Evolutionary conservation across 2,329 filamentous ascomycete species (phyloP).

Genomic region (Cladosporium sp.): DNA sequence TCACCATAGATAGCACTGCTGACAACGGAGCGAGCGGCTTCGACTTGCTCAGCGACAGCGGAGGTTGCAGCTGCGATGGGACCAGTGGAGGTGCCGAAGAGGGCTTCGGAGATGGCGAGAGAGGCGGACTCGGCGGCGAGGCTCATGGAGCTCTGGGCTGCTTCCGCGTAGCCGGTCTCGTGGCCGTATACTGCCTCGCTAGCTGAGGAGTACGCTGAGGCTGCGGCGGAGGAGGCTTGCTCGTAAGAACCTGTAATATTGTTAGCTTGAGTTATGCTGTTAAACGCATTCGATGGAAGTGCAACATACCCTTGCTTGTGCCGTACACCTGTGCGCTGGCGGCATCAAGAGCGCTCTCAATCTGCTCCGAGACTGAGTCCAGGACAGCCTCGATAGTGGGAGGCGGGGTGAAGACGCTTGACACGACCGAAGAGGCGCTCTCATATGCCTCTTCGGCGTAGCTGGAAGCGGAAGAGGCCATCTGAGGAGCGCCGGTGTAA

Average conservation of each 20-base stretch:
- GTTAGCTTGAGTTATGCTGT: neutral
- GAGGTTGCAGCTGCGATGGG: slow-evolving; percentile 42
- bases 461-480: slow-evolving; percentile 52
- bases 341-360: slow-evolving; percentile 56
- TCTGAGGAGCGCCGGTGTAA: slow-evolving; percentile 58
- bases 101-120: slow-evolving; percentile 51
- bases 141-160: slow-evolving; percentile 50
- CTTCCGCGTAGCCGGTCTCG: slow-evolving; percentile 48
- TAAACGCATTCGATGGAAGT: neutral
- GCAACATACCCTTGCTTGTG: slow-evolving; percentile 39
- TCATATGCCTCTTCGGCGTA: slow-evolving; percentile 47
- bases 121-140: slow-evolving; percentile 54
- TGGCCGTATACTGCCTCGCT: slow-evolving; percentile 52
- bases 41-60: slow-evolving; percentile 43
- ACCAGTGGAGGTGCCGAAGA: slow-evolving; percentile 52
- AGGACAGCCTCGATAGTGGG: slow-evolving; percentile 56
- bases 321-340: slow-evolving; percentile 57
- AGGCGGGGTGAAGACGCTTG: slow-evolving; percentile 53
- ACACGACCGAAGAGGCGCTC: slow-evolving; percentile 44
- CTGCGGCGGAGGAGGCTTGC: slow-evolving; percentile 34
- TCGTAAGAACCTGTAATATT: slow-evolving; percentile 33
- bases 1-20: slow-evolving; percentile 45
- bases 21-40: slow-evolving; percentile 44
- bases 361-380: slow-evolving; percentile 52
- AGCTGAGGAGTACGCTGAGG: slow-evolving; percentile 44